Percentiles rank a stretch among this genome's conserved stretches.
phyloP scores from a whole-genome alignment of 78 protist species.

The Trichosphaerium sp. region DNA sequence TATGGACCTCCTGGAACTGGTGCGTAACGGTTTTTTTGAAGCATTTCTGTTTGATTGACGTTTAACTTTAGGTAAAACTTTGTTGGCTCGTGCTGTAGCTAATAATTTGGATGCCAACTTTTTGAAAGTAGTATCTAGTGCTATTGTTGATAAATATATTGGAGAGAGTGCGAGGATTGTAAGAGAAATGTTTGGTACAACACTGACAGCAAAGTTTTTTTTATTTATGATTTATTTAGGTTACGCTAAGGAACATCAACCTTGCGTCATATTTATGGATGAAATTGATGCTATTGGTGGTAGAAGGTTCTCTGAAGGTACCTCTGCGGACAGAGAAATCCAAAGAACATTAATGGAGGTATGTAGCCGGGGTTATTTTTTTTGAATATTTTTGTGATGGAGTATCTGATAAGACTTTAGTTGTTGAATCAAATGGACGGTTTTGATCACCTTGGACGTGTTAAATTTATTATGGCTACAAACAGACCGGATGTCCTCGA shows the following conservation, averaged over 20 bases:
- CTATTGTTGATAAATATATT: conserved; percentile 99
- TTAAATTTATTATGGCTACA: conserved; percentile 98
- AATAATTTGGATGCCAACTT: conserved; percentile 86
- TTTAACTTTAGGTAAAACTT: conserved; percentile 91
- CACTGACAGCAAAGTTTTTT: not conserved
- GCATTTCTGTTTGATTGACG: too few species aligned
- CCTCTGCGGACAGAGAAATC: conserved; percentile 95
- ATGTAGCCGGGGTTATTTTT: not conserved
- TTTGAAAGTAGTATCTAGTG: conserved; percentile 89
- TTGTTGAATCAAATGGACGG: conserved; percentile 97
- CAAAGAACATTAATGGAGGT: conserved; percentile 98
- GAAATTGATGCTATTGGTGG: conserved; percentile 99
- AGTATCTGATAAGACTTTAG: conserved; percentile 1
- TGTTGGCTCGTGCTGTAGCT: conserved; percentile 98
- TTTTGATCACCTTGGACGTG: conserved; percentile 88
- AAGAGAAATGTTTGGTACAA: conserved; percentile 96
- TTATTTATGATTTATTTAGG: not conserved
- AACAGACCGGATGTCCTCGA: conserved; percentile 97
- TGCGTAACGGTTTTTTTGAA: not conserved
- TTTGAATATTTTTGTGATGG: not conserved
- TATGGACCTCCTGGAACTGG: conserved; percentile 95
- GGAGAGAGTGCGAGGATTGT: conserved; percentile 98
- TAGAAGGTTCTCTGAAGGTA: conserved; percentile 89
- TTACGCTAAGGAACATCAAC: conserved; percentile 93
- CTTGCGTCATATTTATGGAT: conserved; percentile 99